Base-by-base conservation (phyloP, 2,329 filamentous ascomycete species). In the Mariannaea elegans region DNA sequence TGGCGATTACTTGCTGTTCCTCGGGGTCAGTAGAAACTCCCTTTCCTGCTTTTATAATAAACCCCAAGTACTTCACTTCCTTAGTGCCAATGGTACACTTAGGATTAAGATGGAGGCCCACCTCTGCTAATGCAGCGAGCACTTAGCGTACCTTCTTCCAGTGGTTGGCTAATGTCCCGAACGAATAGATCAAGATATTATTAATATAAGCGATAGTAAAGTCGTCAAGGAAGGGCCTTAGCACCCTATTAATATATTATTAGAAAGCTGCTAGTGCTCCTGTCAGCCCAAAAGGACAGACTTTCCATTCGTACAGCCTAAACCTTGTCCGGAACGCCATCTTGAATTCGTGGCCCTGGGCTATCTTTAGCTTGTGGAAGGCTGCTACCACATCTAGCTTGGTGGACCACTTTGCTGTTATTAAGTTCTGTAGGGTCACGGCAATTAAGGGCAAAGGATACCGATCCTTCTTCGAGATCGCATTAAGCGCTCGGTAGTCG, bases 301-400 rank as follows among this genome's bases (percentile, higher is more conserved):
- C 68, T 34, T 71, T 41, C 36, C 71, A 79, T 59, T 80, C 51
- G 57, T 65, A 79, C 4, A 66, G 57, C 36, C 72, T 64, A 59
- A 72, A 77, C 23, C 67, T 42, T 1, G 69, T 78, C 16, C 55
- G 21, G 54, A 79, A 79, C 1, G 70, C 70, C 16, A 63, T 78
- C 56, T 73, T 76, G 66, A 62, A 76, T 59, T 77, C 64, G 32
- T 78, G 53, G 6, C 69, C 68, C 63, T 67, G 31, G 16, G 53
- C 61, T 27, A 78, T 75, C 8, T 63, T 16, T 2, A 78, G 66
- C 1, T 61, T 46, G 38, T 78, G 65, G 59, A 72, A 78, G 16
- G 45, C 50, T 31, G 42, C 29, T 14, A 56, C 51, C 8, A 64
- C 14, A 23, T 67, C 39, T 2, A 67, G 12, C n/a, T 36, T 39